Evolutionary conservation across 2,329 filamentous ascomycete species (phyloP), one percentile per base, ranked within the genome.

Genomic region (Triangularia setosa): DNA sequence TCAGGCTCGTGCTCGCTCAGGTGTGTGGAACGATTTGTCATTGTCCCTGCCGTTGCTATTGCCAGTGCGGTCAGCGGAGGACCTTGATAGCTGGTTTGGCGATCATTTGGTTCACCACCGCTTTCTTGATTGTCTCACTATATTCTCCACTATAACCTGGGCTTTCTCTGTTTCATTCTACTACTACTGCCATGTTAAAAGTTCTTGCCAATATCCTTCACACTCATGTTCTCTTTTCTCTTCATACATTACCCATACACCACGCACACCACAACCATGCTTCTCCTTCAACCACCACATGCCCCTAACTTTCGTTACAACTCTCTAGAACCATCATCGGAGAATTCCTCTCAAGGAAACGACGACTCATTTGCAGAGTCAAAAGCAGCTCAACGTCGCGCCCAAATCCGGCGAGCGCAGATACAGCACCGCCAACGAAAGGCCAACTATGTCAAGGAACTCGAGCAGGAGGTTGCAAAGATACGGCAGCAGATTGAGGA

Each of bases 391-490:
- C 77, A 80, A 16, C 80, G 83, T 4, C 79, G 83, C 0, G 79
- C 79, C 2, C 83, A 86, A 67, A 83, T 86, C 60, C 75, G 83
- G 2, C 78, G 77, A 23, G 83, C 83, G 1, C 83, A 86, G 76
- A 79, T 81, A 40, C 79, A 84, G 71, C 83, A 86, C 69, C 82
- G 83, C 16, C 80, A 83, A 72, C 81, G 83, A 70, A 85, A 85
- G 70, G 82, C 80, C 59, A 80, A 84, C 71, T 84, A 86, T 70
- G 78, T 82, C 67, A 80, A 79, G 69, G 76, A 84, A 74, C 79
- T 86, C 28, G 83, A 86, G 75, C 74, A 79, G 65, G 82, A 85
- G 68, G 74, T 83, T 18, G 75, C 77, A 14, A 75, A 77, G 66
- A 77, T 83, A 62, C 79, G 83, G 12, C 79, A 81, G 59, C 72